These are phyloP conservation scores for Syzygium oleosum DNA, from an alignment of 345 rosid species.

Conservation along the genomic window DNA sequence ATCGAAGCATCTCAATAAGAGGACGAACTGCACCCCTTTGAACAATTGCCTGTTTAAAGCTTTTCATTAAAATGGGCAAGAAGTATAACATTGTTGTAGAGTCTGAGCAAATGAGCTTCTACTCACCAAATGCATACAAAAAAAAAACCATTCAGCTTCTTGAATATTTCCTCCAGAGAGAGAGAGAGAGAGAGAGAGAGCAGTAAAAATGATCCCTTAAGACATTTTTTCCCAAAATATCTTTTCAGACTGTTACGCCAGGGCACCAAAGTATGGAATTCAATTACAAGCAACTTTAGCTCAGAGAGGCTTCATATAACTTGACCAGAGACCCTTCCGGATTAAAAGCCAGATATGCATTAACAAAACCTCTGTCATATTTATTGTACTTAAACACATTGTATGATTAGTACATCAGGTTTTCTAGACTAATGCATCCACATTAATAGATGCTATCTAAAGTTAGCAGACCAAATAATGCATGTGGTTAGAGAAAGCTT, in stretches of 20 bases:
- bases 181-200: neutral
- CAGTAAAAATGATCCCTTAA: neutral
- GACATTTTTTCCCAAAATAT: neutral
- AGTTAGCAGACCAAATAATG: too few species aligned
- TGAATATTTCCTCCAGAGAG: too few species aligned
- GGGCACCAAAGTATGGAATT: neutral
- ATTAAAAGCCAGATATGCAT: neutral
- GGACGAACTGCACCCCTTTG: slow-evolving; percentile 92
- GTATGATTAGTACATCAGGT: too few species aligned
- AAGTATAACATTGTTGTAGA: neutral
- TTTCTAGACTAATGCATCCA: too few species aligned
- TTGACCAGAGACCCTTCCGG: neutral
- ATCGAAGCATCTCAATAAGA: slow-evolving; percentile 58
- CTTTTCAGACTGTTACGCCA: neutral
- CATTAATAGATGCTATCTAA: too few species aligned
- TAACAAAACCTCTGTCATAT: too few species aligned
- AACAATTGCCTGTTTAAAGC: slow-evolving; percentile 41
- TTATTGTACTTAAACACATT: too few species aligned
- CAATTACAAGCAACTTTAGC: neutral
- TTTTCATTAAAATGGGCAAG: neutral
- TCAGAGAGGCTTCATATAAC: neutral
- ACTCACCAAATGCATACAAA: neutral
- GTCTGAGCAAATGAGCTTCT: neutral
- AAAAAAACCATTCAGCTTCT: neutral
- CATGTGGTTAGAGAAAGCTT: too few species aligned